phyloP scores from a whole-genome alignment of 176 grass and related monocot genomes.

The Typha latifolia region DNA sequence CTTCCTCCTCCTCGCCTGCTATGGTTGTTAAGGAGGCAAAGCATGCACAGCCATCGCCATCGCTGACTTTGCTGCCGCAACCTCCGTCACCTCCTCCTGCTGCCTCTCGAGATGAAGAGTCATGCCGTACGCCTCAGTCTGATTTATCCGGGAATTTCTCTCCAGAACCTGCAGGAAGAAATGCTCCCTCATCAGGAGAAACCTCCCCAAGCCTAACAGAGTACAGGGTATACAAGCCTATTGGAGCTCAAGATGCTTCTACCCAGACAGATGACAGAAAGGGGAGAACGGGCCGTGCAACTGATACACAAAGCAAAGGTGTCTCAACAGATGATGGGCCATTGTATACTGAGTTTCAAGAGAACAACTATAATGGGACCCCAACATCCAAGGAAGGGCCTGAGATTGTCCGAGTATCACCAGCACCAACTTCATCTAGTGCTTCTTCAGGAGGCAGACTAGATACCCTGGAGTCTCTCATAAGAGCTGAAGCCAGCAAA shows the following conservation, averaged over 20 bases:
- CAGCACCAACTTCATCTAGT: conserved; percentile 31
- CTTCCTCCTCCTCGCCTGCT: conserved; percentile 19
- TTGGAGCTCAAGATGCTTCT: conserved; percentile 62
- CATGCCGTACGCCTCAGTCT: conserved; percentile 1
- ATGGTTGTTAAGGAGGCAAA: conserved; percentile 22
- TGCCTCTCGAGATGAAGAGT: conserved; percentile 8
- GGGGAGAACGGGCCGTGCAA: conserved; percentile 19
- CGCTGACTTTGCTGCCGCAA: no score
- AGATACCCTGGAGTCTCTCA: conserved; percentile 87
- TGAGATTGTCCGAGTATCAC: conserved; percentile 37
- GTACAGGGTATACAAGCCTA: conserved; percentile 51
- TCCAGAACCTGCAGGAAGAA: conserved; percentile 8
- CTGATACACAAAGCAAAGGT: neutral
- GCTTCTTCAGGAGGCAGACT: conserved; percentile 49
- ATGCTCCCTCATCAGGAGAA: conserved; percentile 33
- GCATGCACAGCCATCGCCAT: neutral
- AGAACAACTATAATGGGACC: conserved; percentile 4
- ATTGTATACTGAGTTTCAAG: conserved; percentile 18
- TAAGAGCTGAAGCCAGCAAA: conserved; percentile 27
- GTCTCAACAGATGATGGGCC: conserved; percentile 32
- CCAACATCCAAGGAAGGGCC: conserved; percentile 14
- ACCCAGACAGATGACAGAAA: conserved; percentile 64
- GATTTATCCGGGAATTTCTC: conserved; percentile 6
- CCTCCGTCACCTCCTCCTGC: conserved; percentile 2
- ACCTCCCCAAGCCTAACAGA: conserved; percentile 47